These are phyloP conservation scores for Hyphopichia fennica DNA, from an alignment of 1,139 yeast species.

Conservation along the genomic window DNA sequence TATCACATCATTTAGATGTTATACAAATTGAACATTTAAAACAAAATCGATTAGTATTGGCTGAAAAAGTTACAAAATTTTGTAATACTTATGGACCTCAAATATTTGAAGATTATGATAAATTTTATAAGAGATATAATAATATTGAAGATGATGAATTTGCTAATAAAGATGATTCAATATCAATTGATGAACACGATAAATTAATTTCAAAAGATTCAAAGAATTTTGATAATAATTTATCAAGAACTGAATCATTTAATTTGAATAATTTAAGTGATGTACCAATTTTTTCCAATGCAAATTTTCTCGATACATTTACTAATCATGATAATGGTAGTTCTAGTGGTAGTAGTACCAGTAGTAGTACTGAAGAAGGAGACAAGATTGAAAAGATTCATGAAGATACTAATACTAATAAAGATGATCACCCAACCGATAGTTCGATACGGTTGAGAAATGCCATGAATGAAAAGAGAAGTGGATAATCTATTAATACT, in stretches of 20 bases:
- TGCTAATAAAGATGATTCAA: not conserved
- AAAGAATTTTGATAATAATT: slow-evolving; percentile 8
- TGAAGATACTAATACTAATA: slow-evolving; percentile 5
- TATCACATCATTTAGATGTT: slow-evolving; percentile 41
- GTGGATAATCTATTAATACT: not conserved
- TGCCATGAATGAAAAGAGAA: slow-evolving; percentile 1
- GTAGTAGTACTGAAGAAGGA: slow-evolving; percentile 5
- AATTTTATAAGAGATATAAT: slow-evolving; percentile 32
- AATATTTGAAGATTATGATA: slow-evolving; percentile 64
- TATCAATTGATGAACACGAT: not conserved
- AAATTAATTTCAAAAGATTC: not conserved
- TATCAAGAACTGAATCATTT: slow-evolving; percentile 11
- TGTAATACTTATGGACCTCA: slow-evolving; percentile 77
- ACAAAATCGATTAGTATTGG: slow-evolving; percentile 51
- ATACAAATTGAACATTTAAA: slow-evolving; percentile 53
- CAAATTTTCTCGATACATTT: slow-evolving; percentile 8
- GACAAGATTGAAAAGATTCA: slow-evolving; percentile 8
- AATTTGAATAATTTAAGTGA: slow-evolving; percentile 25
- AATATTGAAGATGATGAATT: slow-evolving; percentile 8
- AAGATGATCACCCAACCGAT: not conserved
- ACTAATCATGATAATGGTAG: slow-evolving; percentile 11
- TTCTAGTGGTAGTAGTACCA: too few relatives aligned
- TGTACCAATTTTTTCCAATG: slow-evolving; percentile 34
- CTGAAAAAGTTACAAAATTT: slow-evolving; percentile 60
- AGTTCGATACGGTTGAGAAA: slow-evolving; percentile 4